phyloP scores from a whole-genome alignment of 441 rosid genomes.

The Viola pubescens region DNA sequence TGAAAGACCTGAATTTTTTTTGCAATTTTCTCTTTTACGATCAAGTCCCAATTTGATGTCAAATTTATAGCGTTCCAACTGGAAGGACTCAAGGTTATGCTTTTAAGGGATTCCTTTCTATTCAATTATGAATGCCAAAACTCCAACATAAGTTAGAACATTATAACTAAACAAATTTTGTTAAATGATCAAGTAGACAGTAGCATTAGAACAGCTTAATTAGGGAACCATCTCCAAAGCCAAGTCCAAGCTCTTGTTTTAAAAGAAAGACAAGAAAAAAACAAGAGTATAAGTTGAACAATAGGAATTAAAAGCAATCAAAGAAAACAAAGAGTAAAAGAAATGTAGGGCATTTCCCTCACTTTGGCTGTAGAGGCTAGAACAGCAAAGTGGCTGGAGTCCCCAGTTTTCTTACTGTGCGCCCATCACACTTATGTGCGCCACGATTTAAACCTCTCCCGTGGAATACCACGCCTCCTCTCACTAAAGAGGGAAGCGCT shows the following conservation, averaged over 20 bases:
- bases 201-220: no score
- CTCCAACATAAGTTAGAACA: not conserved
- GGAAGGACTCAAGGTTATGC: not conserved
- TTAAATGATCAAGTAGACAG: no score
- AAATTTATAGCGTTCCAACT: not conserved
- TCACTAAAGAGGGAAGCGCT: conserved; percentile 47
- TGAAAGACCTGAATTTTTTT: conserved; percentile 55
- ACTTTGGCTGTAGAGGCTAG: not conserved
- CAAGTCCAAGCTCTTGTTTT: no score
- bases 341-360: not conserved
- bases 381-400: not conserved
- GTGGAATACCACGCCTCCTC: conserved; percentile 62
- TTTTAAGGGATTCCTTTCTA: not conserved
- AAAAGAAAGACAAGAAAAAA: no score
- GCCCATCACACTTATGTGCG: conserved; percentile 39
- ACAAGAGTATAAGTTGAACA: no score
- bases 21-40: not conserved
- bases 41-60: no score
- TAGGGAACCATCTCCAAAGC: no score
- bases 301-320: not conserved
- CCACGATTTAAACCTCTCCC: conserved; percentile 36
- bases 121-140: not conserved
- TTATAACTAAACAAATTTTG: no score
- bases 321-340: not conserved
- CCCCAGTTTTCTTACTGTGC: not conserved